Base-by-base conservation (phyloP, 257 asterid genomes). In the Rehmannia glutinosa region DNA sequence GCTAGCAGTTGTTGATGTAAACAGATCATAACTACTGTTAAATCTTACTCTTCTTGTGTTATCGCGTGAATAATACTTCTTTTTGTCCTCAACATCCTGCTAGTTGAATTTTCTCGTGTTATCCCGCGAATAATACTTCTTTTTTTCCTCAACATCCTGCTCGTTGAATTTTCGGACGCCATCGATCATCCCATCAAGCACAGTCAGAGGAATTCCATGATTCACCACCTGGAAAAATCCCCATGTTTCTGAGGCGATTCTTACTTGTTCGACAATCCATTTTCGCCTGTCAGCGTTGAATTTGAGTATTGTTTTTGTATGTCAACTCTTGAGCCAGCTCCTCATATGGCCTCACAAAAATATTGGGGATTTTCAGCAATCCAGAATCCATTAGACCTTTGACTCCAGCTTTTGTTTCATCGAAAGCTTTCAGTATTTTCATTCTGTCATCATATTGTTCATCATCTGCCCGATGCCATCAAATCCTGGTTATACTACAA, bases 141-240 rank as follows among this genome's bases (percentile, higher is more conserved):
- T 78, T 71, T 81, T 85, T 72, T 74, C 81, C 39, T 66, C 82
- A 0, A 8, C 32, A 35, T 71, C 68, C 57, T 42, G 71, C 20
- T 86, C 89, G 75, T 83, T 33, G 9, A 85, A 86, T 11, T 24
- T 7, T 0, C 66, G 30, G 10, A 68, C 43, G 0, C 79, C 82
- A 1, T 63, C 75, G 5, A 67, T 68, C 80, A 77, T 73, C 24
- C 73, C 78, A 21, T 76, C 86, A 0, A 75, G 56, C 25, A 77
- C 80, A 0, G 28, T 0, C 3, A 15, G 35, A 0, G 89, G 75
- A 36, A 75, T 76, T 38, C 82, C 86, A 35, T 69, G 87, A 16
- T 83, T 86, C 19, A 81, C 71, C 41, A 80, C 83, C 77, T 78
- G 87, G 71, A 83, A 85, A 49, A 85, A 78, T 0, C 85, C 89